Evolutionary conservation across 495 filamentous ascomycete genomes (phyloP).

Genomic region (Terfezia boudieri): DNA sequence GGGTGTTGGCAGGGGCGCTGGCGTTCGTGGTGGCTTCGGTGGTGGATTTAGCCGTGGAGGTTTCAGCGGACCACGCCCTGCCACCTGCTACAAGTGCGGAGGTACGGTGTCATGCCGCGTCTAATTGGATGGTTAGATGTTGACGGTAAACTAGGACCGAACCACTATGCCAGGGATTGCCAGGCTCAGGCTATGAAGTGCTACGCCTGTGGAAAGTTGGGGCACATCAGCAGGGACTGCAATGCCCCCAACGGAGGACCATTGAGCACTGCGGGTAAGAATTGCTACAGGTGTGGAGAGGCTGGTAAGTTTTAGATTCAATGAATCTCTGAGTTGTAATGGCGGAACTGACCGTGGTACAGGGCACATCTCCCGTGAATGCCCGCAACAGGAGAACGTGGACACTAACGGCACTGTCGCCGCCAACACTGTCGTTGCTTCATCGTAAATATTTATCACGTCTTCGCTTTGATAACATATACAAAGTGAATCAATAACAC

Average conservation of each 20-base stretch:
- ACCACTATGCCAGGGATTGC: conserved; percentile 97
- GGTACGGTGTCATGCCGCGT: conserved; percentile 18
- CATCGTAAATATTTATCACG: neutral
- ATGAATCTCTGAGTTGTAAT: neutral
- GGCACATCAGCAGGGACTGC: conserved; percentile 95
- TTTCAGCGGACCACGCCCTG: conserved; percentile 47
- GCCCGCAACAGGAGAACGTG: conserved; percentile 39
- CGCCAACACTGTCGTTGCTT: conserved; percentile 9
- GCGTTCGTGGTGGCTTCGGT: conserved; percentile 28
- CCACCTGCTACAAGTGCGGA: conserved; percentile 98
- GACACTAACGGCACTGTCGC: conserved; percentile 23
- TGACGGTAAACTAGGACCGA: conserved; percentile 33
- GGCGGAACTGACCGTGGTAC: neutral
- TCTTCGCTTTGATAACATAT: neutral
- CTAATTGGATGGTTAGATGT: no score
- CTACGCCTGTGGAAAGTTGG: conserved; percentile 96
- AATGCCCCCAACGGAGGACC: conserved; percentile 92
- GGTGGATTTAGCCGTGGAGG: conserved; percentile 42
- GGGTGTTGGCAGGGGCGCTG: conserved; percentile 39
- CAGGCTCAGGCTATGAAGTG: conserved; percentile 99
- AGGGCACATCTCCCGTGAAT: conserved; percentile 87
- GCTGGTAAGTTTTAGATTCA: conserved; percentile 25
- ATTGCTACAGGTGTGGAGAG: conserved; percentile 94
- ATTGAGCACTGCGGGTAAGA: conserved; percentile 87
- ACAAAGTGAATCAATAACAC: neutral